Percentiles rank a stretch among this genome's conserved stretches.
These are phyloP conservation scores for Aspergillus pseudonomiae DNA, from an alignment of 2,329 filamentous ascomycete species.

Conservation along the genomic window DNA sequence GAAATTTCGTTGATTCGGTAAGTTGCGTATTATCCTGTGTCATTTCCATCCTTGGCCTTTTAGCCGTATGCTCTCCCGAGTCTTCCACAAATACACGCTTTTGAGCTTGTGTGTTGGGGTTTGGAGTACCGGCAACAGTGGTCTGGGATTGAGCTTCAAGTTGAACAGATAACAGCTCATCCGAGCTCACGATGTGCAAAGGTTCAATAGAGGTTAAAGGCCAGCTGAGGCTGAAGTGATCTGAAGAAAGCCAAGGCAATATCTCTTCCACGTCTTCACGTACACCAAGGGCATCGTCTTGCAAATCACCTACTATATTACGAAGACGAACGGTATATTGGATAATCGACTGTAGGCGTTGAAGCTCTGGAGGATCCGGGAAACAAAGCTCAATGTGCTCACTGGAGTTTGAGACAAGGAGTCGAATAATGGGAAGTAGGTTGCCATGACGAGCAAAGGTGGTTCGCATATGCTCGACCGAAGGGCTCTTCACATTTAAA, in stretches of 20 bases:
- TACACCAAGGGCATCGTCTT: conserved; percentile 45
- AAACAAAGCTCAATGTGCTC: conserved; percentile 51
- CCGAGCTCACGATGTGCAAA: conserved; percentile 36
- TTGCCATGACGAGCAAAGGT: conserved; percentile 37
- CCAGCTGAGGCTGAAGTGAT: conserved; percentile 43
- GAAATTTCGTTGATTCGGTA: conserved; percentile 36
- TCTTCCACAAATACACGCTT: conserved; percentile 42
- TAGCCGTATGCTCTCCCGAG: conserved; percentile 31
- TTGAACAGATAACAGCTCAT: conserved; percentile 26
- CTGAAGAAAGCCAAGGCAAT: conserved; percentile 35
- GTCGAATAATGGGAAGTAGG: conserved; percentile 47
- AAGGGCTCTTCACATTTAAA: conserved; percentile 43
- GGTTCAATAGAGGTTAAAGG: conserved; percentile 41
- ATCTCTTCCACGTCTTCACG: conserved; percentile 45
- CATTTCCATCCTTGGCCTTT: conserved; percentile 42
- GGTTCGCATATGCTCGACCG: conserved; percentile 43
- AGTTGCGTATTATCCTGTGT: conserved; percentile 42
- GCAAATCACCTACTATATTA: conserved; percentile 44
- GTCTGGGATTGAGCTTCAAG: conserved; percentile 12
- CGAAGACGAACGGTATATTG: conserved; percentile 37
- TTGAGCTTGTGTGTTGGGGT: conserved; percentile 17
- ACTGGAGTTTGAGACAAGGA: conserved; percentile 49
- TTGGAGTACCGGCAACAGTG: neutral
- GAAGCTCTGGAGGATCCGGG: conserved; percentile 37
- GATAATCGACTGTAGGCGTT: conserved; percentile 38